These are phyloP conservation scores for Agaricus subrufescens DNA, from an alignment of 768 basidiomycete genomes.

Conservation along the genomic window DNA sequence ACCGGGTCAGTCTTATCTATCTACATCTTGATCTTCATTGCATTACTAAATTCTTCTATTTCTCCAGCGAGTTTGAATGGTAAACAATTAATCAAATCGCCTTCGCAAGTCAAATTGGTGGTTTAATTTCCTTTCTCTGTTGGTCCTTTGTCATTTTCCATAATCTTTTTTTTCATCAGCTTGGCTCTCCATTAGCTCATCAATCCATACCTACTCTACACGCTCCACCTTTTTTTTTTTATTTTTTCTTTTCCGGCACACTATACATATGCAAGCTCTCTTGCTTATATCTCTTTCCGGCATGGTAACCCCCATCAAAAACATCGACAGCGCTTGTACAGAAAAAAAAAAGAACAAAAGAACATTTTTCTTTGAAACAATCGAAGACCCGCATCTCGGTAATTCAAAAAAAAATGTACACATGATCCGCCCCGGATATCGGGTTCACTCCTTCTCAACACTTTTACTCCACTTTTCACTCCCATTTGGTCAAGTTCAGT, in stretches of 20 bases:
- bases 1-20: conserved; percentile 63
- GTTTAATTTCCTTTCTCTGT: not conserved
- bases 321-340: too few species aligned
- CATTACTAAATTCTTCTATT: conserved; percentile 1
- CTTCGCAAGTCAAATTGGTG: not conserved
- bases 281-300: too few species aligned
- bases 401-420: too few species aligned
- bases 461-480: too few species aligned
- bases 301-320: too few species aligned
- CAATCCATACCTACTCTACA: not conserved
- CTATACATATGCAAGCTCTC: too few species aligned
- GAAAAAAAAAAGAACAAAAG: too few species aligned
- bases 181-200: not conserved
- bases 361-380: too few species aligned
- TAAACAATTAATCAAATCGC: conserved; percentile 12
- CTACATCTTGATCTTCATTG: not conserved
- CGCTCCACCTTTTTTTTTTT: not conserved
- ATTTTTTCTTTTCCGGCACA: not conserved
- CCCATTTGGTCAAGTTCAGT: too few species aligned
- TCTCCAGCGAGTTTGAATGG: conserved; percentile 38
- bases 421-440: too few species aligned
- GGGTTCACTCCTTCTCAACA: too few species aligned
- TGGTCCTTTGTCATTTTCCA: not conserved
- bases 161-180: not conserved
- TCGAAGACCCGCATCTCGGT: too few species aligned